Percentiles rank a stretch among this genome's conserved stretches.
Conservation (phyloP, 2,329 filamentous ascomycete genomes). For the Macroventuria anomochaeta region DNA sequence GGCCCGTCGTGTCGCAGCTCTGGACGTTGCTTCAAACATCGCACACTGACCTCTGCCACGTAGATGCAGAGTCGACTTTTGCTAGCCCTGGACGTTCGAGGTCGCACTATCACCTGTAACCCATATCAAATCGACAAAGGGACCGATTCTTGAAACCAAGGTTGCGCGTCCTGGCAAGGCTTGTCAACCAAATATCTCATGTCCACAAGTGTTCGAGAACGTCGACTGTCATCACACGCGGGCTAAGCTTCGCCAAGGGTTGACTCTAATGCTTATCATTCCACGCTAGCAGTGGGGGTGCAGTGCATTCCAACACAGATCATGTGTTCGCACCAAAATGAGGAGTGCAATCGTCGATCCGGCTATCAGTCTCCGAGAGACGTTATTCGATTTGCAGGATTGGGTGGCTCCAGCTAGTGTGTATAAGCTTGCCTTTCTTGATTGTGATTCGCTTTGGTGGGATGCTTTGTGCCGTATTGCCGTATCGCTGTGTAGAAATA, state of each 20-base stretch:
- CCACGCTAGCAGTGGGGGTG: conserved; percentile 7
- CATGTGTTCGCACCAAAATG: conserved; percentile 10
- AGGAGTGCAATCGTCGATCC: conserved; percentile 4
- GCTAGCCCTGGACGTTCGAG: background rate
- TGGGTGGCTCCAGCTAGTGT: background rate
- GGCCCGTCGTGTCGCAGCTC: background rate
- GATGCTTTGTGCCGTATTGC: background rate
- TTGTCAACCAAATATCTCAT: conserved; percentile 1
- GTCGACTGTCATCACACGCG: background rate
- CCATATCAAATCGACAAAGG: conserved; percentile 7
- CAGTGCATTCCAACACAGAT: conserved; percentile 16
- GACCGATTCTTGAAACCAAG: conserved; percentile 7
- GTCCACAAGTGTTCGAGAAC: conserved; percentile 13
- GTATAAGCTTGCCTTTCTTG: background rate
- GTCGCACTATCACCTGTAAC: conserved; percentile 1
- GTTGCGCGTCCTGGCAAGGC: conserved; percentile 7
- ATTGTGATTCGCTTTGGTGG: background rate
- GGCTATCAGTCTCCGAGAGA: background rate
- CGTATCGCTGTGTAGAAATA: background rate
- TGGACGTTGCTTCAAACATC: background rate
- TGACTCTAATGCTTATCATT: conserved; percentile 30
- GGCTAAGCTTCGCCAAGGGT: conserved; percentile 40
- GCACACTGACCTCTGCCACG: conserved; percentile 10
- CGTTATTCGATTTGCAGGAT: background rate
- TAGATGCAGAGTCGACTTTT: background rate